A percentile compares a stretch with the other conserved stretches of the same genome.
Conservation (phyloP, 352 stramenopile species). For the Peronospora destructor region DNA sequence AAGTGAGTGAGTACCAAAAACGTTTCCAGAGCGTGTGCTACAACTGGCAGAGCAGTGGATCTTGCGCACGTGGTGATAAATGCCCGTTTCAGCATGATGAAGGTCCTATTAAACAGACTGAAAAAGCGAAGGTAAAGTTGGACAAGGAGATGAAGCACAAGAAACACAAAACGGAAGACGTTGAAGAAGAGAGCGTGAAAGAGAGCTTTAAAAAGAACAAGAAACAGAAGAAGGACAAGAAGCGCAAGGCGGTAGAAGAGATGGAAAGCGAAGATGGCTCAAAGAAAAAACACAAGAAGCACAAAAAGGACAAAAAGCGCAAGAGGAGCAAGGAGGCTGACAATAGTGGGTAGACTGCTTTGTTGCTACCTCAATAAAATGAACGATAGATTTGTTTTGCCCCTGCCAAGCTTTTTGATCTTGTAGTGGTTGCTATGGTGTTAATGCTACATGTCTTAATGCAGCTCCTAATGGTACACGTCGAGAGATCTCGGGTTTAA, state of each 20-base stretch:
- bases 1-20: conserved; percentile 58
- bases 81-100: conserved; percentile 51
- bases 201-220: conserved; percentile 20
- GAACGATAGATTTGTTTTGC: background rate
- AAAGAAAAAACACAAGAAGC: conserved; percentile 21
- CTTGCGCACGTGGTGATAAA: conserved; percentile 34
- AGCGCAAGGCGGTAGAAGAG: conserved; percentile 8
- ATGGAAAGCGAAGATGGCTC: background rate
- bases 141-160: conserved; percentile 8
- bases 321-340: conserved; percentile 28
- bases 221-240: conserved; percentile 28
- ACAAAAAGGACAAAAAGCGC: conserved; percentile 32
- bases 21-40: conserved; percentile 59
- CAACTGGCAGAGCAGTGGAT: conserved; percentile 46
- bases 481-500: no score
- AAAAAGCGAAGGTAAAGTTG: conserved; percentile 7
- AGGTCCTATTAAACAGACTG: background rate
- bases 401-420: background rate
- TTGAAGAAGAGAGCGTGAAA: conserved; percentile 2
- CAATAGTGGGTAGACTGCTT: conserved; percentile 15
- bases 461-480: no score
- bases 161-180: conserved; percentile 2
- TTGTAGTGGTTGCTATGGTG: no score
- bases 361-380: background rate
- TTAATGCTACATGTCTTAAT: no score